These are phyloP conservation scores for Thalassia testudinum DNA, from an alignment of 116 monocot species.

Conservation along the genomic window DNA sequence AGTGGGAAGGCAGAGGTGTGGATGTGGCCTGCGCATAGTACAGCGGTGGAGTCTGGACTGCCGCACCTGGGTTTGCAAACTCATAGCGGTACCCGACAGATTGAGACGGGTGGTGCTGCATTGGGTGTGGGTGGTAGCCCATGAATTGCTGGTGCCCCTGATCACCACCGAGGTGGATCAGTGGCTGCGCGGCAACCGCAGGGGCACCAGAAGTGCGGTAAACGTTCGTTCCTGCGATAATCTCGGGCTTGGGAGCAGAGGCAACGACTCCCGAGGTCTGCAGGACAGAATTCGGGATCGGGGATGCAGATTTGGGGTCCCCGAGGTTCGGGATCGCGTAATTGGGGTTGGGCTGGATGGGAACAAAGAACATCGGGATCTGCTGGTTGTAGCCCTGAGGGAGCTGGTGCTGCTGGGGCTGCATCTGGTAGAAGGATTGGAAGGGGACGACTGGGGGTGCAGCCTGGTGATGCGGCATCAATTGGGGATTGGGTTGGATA, in stretches of 20 bases:
- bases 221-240: slow-evolving; percentile 9
- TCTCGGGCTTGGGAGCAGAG: slow-evolving; percentile 9
- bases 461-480: slow-evolving; percentile 20
- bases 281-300: slow-evolving; percentile 6
- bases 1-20: neutral
- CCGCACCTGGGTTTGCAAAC: slow-evolving; percentile 21
- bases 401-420: slow-evolving; percentile 22
- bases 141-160: slow-evolving; percentile 10
- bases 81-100: slow-evolving; percentile 32
- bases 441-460: slow-evolving; percentile 5
- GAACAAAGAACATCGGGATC: slow-evolving; percentile 52
- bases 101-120: slow-evolving; percentile 36
- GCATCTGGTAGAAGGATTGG: slow-evolving; percentile 16
- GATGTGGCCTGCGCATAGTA: slow-evolving; percentile 8
- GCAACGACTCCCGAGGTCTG: neutral
- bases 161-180: slow-evolving; percentile 10
- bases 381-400: slow-evolving; percentile 30
- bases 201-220: slow-evolving; percentile 16
- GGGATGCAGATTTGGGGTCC: slow-evolving; percentile 7
- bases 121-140: slow-evolving; percentile 34
- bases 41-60: slow-evolving; percentile 18
- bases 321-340: slow-evolving; percentile 14
- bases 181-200: neutral
- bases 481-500: slow-evolving; percentile 24
- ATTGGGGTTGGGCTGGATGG: slow-evolving; percentile 26